Percentiles rank a stretch among this genome's conserved stretches.
Evolutionary conservation across 2,329 filamentous ascomycete species (phyloP).

Genomic region (Ophiostoma sp.): DNA sequence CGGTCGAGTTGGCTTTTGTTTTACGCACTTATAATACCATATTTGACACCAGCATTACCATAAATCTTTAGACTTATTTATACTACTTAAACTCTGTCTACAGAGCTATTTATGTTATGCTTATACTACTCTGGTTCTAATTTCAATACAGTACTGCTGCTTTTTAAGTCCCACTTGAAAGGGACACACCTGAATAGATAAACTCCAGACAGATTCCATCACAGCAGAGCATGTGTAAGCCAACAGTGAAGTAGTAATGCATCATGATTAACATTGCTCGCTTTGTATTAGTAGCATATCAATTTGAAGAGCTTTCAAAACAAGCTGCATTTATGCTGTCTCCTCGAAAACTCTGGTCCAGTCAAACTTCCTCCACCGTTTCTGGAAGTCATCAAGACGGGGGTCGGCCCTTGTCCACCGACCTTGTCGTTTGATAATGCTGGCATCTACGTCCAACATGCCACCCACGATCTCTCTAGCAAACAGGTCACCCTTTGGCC

Average conservation of each 20-base stretch:
- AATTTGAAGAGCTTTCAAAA: not conserved
- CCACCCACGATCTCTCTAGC: conserved; percentile 87
- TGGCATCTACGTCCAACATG: conserved; percentile 77
- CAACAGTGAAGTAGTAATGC: too few species aligned
- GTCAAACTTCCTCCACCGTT: conserved; percentile 87
- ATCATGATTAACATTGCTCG: not conserved
- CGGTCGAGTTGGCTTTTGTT: not conserved
- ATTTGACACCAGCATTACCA: not conserved
- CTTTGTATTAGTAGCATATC: not conserved
- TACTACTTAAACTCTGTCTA: not conserved
- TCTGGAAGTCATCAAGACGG: conserved; percentile 72
- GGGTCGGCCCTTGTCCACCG: conserved; percentile 68
- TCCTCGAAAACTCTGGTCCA: conserved; percentile 61
- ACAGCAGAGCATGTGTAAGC: too few species aligned
- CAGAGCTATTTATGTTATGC: not conserved
- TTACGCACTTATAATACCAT: conserved; percentile 7
- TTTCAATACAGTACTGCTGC: not conserved
- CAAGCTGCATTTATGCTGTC: conserved; percentile 12
- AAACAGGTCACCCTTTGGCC: conserved; percentile 89
- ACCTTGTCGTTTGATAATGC: conserved; percentile 85
- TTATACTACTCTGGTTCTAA: not conserved
- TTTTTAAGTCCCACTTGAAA: not conserved
- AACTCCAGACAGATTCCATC: too few species aligned
- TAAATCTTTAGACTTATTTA: not conserved
- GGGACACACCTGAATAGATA: too few species aligned